Base-by-base conservation (phyloP, 202 grass and related monocot species). In the Schoenoplectus tabernaemontani region DNA sequence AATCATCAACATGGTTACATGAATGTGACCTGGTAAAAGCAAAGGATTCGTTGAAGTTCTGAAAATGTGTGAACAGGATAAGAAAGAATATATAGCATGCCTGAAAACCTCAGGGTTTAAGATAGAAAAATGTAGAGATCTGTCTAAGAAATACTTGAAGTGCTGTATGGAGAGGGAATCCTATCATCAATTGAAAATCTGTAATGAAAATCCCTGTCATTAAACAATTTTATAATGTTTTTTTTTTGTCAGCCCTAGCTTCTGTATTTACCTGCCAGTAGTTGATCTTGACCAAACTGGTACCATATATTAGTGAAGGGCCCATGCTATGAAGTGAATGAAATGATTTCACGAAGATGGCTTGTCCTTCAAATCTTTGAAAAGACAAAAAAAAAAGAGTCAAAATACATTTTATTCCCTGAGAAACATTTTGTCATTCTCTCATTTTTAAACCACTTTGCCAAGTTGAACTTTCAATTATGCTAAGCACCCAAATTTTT, bases 1-100 rank as follows among this genome's bases (percentile, higher is more conserved):
- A 87, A 98, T 80, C 91, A 98, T 82, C 84, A 89, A 57, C 91
- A 98, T n/a, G n/a, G n/a, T n/a, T n/a, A n/a, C n/a, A n/a, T 75
- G 87, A 98, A 34, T 98, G 89, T 37, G 91, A 94, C 59, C 20
- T 89, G 84, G 95, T 90, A 87, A 33, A 33, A 53, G 13, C 42
- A 53, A 53, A 74, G 23, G 43, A 50, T 50, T 74, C 13, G 33
- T 53, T 33, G 13, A 17, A 44, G 1, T 32, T 32, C 4, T 54
- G 58, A 46, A 82, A 47, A 67, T 64, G 13, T 85, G 19, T 26
- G 37, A 84, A 82, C 86, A 94, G 91, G 91, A 89, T 61, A 98
- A 94, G 84, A 92, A 94, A 83, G 87, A 94, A 24, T 97, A 92
- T 76, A 86, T 97, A 86, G 64, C 87, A 47, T 94, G 91, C 78